phyloP scores from a whole-genome alignment of 192 early-diverging fungal genomes.

The Piromyces finnis region DNA sequence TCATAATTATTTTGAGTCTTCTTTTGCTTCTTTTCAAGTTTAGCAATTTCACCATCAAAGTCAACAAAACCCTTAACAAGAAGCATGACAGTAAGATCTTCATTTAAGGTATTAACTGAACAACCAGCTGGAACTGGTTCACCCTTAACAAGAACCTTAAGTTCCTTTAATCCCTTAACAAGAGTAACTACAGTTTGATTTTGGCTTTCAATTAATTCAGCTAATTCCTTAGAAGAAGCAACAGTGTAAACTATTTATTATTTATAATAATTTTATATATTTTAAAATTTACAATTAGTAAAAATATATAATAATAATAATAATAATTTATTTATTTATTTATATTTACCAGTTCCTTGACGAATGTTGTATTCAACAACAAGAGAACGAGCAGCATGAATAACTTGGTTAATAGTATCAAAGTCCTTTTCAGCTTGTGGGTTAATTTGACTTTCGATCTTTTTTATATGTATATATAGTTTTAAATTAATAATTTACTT shows the following conservation, averaged over 20 bases:
- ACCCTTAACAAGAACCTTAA: constrained; percentile 32
- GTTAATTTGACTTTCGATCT: constrained; percentile 11
- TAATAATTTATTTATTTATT: background rate
- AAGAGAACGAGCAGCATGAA: constrained; percentile 57
- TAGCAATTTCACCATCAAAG: constrained; percentile 64
- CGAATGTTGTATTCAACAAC: constrained; percentile 59
- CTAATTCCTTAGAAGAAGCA: constrained; percentile 16
- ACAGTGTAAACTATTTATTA: constrained; percentile 33
- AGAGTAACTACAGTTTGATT: constrained; percentile 45
- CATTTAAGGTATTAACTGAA: constrained; percentile 45
- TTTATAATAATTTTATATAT: background rate
- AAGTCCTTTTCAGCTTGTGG: constrained; percentile 55
- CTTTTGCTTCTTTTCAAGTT: constrained; percentile 54
- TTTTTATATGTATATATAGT: no score
- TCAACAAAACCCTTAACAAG: constrained; percentile 61
- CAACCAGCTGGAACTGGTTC: constrained; percentile 59
- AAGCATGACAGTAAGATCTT: constrained; percentile 52
- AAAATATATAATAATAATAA: no score
- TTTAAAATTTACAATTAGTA: no score
- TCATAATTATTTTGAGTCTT: constrained; percentile 31
- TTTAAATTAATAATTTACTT: no score
- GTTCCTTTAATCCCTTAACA: constrained; percentile 49
- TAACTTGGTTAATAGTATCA: constrained; percentile 56
- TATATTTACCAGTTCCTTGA: constrained; percentile 12
- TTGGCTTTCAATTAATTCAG: constrained; percentile 32